Evolutionary conservation across 2,329 filamentous ascomycete species (phyloP), one percentile per base, ranked within the genome.

Genomic region (Sporothrix mexicana): DNA sequence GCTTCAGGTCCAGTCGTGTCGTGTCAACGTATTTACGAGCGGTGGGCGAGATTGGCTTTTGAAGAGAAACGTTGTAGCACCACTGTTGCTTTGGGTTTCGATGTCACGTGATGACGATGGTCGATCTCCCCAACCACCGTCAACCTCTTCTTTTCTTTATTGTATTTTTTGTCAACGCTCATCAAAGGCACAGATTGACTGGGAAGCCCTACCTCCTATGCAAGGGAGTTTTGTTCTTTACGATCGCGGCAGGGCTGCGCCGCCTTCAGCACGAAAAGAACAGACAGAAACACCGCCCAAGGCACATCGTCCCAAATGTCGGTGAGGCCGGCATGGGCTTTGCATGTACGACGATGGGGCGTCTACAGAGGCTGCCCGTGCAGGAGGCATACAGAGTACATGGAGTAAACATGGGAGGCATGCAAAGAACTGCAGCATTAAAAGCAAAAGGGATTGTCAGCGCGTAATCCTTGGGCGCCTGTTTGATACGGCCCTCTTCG

Each of bases 291-390:
- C 59, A 20, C 15, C 36, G 15, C 61, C 61, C 23, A 47, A 25
- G 15, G 57, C 57, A 25, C 57, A 47, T 17, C 23, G 41, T n/a
- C 55, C 51, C 53, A 71, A 71, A 71, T 64, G 69, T 59, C 69
- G 69, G 69, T 71, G 69, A 71, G 30, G 69, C 55, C 69, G 69
- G 36, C 55, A 70, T 62, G 69, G 17, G 47, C 47, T 36, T 62
- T 61, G 69, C 55, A 61, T 30, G 49, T 57, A 69, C 49, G 49
- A 69, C n/a, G n/a, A 59, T 23, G 61, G 59, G n/a, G 61, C 17
- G 51, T 20, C 51, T 20, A 20, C 30, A 36, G 30, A 36, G 30
- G 30, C 51, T 53, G 5, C 51, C 20, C 13, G 30, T 36, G 30
- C 30, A 17, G 47, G 15, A 17, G 12, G 13, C 9, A 15, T 30